Base-by-base conservation (phyloP, 1,284 basidiomycete species). In the Apiotrichum akiyoshidainum region DNA sequence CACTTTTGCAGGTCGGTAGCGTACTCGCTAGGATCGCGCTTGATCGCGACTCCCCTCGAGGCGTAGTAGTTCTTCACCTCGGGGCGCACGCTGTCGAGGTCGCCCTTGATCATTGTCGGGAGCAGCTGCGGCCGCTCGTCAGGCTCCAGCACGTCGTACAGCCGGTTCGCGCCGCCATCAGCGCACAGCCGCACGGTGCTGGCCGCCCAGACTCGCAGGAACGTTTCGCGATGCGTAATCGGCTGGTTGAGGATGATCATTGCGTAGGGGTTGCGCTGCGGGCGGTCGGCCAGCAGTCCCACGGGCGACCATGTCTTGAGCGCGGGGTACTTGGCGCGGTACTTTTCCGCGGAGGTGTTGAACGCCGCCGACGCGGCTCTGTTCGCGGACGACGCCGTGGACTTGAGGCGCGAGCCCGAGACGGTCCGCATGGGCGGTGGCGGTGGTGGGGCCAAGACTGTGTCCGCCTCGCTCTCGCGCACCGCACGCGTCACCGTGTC, bases 1-100 rank as follows among this genome's bases (percentile, higher is more conserved):
- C 91, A 94, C 79, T 99, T 99, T 85, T 92, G 92, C 53, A 99
- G 83, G 74, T 99, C 96, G 0, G 96, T 99, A 2, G 91, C 85
- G 71, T 94, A 79, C 71, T 94, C 87, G 69, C 89, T 85, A 0
- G 79, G 65, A 65, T 94, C 90, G 47, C 84, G 78, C 2, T 86
- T 74, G 42, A 96, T 78, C 0, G 78, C 71, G 0, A 96, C 89
- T 19, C 84, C 86, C 86, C 90, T 79, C 0, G 77, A 72, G 16
- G 79, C 74, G 72, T 95, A 98, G 70, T 85, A 92, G 9, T 74
- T 72, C 40, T 80, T 80, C 13, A 94, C 91, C 49, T 93, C 88
- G 2, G 81, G 74, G 11, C 89, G 82, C 35, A 97, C 73, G 10
- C 93, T 96, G 75, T 98, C 95, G 35, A 98, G 77, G 72, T 99